These are phyloP conservation scores for Furcasterigmium sp. DNA, from an alignment of 2,329 filamentous ascomycete species.

Conservation along the genomic window DNA sequence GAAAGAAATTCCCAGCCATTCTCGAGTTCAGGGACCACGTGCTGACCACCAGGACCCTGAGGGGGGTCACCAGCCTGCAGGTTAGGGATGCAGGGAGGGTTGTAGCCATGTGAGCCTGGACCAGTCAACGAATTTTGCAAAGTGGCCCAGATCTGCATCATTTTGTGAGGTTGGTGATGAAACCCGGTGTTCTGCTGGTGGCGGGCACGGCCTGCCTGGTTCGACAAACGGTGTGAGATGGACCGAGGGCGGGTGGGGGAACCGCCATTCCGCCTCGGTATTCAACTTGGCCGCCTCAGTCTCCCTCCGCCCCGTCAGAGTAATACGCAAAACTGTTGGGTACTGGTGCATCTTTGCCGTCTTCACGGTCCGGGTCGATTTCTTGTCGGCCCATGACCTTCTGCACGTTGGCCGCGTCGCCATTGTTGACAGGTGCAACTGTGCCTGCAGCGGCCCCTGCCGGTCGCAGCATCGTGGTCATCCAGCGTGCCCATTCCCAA, in stretches of 20 bases:
- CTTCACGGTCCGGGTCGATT: constrained; percentile 19
- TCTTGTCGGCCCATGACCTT: constrained; percentile 9
- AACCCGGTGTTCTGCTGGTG: no score
- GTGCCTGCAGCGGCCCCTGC: not conserved
- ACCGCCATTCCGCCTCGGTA: not conserved
- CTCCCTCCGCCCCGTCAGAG: constrained; percentile 17
- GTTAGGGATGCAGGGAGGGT: not conserved
- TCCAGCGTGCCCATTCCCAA: constrained; percentile 72
- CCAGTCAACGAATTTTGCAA: no score
- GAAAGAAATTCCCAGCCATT: not conserved
- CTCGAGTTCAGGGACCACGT: not conserved
- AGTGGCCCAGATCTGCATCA: no score
- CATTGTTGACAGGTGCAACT: not conserved
- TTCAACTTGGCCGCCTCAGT: constrained; percentile 3
- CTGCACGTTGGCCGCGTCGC: constrained; percentile 7
- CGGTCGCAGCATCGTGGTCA: constrained; percentile 44
- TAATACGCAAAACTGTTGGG: constrained; percentile 28
- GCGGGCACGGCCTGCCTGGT: no score
- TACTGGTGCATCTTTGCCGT: constrained; percentile 19
- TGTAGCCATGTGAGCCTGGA: not conserved
- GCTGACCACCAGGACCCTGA: not conserved
- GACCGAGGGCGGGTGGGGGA: not conserved
- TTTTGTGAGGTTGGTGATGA: no score
- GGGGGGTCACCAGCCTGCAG: not conserved
- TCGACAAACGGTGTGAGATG: no score